These are phyloP conservation scores for Penicillium samsonianum DNA, from an alignment of 495 filamentous ascomycete species.

Conservation along the genomic window DNA sequence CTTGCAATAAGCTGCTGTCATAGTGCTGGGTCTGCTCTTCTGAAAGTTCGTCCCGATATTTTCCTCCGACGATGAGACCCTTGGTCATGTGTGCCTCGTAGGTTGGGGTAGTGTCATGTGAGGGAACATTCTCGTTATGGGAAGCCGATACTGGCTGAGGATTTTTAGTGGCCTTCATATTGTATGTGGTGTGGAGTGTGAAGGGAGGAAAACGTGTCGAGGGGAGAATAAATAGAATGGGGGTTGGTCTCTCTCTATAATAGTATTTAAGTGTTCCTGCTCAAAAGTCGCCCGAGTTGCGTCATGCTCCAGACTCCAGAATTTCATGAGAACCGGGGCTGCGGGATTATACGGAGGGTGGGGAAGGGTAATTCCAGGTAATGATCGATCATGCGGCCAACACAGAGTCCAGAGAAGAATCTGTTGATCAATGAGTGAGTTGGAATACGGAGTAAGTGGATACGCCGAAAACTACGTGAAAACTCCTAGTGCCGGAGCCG, in stretches of 20 bases:
- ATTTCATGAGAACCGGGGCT: slow-evolving; percentile 7
- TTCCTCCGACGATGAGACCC: slow-evolving; percentile 40
- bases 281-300: not conserved
- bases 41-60: slow-evolving; percentile 26
- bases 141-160: slow-evolving; percentile 29
- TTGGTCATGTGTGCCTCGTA: slow-evolving; percentile 17
- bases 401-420: not conserved
- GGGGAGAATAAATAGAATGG: not conserved
- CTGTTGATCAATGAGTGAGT: slow-evolving; percentile 4
- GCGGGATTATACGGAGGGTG: slow-evolving; percentile 12
- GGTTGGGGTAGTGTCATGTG: slow-evolving; percentile 1
- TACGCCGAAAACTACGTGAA: not conserved
- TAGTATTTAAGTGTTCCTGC: not conserved
- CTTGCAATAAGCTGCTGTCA: slow-evolving; percentile 32
- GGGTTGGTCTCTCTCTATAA: not conserved
- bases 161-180: slow-evolving; percentile 25
- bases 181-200: not conserved
- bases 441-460: slow-evolving; percentile 2
- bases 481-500: not conserved
- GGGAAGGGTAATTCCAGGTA: not conserved
- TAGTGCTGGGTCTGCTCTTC: slow-evolving; percentile 25
- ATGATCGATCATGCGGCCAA: not conserved
- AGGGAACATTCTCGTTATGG: slow-evolving; percentile 31
- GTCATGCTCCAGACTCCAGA: slow-evolving; percentile 12
- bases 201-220: not conserved